These are phyloP conservation scores for Dissophora ornata DNA, from an alignment of 192 early-diverging fungal genomes.

Conservation along the genomic window DNA sequence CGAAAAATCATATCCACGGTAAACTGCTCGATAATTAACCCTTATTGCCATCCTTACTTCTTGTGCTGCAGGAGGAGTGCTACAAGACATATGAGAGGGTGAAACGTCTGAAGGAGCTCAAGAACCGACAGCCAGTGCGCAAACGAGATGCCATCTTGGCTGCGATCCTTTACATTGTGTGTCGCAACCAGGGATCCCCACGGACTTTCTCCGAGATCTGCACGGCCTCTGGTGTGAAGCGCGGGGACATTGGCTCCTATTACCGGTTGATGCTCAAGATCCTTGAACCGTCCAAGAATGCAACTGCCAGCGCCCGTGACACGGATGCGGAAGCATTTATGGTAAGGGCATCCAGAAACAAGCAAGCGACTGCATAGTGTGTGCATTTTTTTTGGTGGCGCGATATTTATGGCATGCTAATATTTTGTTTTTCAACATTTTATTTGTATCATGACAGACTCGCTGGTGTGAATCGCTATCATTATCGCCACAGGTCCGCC, in stretches of 20 bases:
- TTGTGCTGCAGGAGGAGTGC: slow-evolving; percentile 45
- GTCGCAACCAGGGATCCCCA: slow-evolving; percentile 65
- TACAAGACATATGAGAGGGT: slow-evolving; percentile 66
- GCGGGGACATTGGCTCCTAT: slow-evolving; percentile 72
- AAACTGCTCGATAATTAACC: too few species aligned
- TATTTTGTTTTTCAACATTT: too few species aligned
- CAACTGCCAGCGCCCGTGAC: slow-evolving; percentile 38
- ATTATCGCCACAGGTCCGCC: slow-evolving; percentile 62
- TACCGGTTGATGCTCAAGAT: slow-evolving; percentile 71
- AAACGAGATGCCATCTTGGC: slow-evolving; percentile 72
- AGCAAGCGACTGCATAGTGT: neutral
- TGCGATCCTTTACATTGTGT: slow-evolving; percentile 69
- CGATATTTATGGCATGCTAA: too few species aligned
- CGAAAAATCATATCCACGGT: too few species aligned
- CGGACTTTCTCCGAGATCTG: slow-evolving; percentile 75
- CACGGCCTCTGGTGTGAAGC: slow-evolving; percentile 66
- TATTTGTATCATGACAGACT: slow-evolving; percentile 35
- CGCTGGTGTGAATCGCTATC: slow-evolving; percentile 70
- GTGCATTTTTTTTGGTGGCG: neutral
- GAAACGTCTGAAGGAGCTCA: slow-evolving; percentile 68
- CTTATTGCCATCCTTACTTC: neutral
- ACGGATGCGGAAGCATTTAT: slow-evolving; percentile 55
- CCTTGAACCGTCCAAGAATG: slow-evolving; percentile 57
- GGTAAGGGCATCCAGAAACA: too few species aligned
- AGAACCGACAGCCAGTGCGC: slow-evolving; percentile 73